Percentiles rank a stretch among this genome's conserved stretches.
Conservation (phyloP, 2,329 filamentous ascomycete species). For the Fusarium bactridioides region DNA sequence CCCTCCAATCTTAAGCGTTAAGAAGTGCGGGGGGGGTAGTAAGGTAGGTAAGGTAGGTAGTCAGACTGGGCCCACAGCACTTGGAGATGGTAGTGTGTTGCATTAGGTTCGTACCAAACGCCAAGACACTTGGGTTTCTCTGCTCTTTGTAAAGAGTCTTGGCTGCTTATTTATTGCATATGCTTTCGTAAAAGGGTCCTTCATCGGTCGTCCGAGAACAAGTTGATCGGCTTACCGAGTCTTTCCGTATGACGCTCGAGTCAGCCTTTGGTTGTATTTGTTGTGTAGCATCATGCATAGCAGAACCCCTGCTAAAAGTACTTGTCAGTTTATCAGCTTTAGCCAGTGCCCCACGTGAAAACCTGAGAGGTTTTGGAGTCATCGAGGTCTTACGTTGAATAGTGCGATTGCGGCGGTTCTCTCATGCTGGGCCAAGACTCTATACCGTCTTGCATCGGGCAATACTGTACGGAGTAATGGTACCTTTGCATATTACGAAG, state of each 20-base stretch:
- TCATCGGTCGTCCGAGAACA: constrained; percentile 18
- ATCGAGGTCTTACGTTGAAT: constrained; percentile 7
- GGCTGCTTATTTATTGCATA: constrained; percentile 21
- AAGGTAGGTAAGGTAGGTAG: neutral
- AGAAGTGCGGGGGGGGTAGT: constrained; percentile 35
- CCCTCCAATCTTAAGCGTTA: constrained; percentile 25
- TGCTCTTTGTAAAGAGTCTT: constrained; percentile 14
- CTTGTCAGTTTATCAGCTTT: constrained; percentile 25
- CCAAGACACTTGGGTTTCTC: constrained; percentile 35
- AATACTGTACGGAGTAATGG: neutral
- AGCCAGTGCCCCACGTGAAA: constrained; percentile 34
- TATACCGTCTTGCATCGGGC: neutral
- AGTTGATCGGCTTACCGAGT: constrained; percentile 7
- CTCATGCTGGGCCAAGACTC: constrained; percentile 16
- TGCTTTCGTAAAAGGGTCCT: constrained; percentile 14
- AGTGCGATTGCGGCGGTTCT: constrained; percentile 17
- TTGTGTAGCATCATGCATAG: neutral
- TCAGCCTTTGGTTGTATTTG: constrained; percentile 5
- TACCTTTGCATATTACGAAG: neutral
- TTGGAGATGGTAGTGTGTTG: neutral
- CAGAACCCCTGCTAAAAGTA: constrained; percentile 5
- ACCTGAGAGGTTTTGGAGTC: constrained; percentile 19
- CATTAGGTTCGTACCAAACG: constrained; percentile 16
- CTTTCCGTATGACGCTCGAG: constrained; percentile 23
- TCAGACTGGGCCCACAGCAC: constrained; percentile 13